phyloP scores from a whole-genome alignment of 352 stramenopile species.

The Phytophthora uliginosa region DNA sequence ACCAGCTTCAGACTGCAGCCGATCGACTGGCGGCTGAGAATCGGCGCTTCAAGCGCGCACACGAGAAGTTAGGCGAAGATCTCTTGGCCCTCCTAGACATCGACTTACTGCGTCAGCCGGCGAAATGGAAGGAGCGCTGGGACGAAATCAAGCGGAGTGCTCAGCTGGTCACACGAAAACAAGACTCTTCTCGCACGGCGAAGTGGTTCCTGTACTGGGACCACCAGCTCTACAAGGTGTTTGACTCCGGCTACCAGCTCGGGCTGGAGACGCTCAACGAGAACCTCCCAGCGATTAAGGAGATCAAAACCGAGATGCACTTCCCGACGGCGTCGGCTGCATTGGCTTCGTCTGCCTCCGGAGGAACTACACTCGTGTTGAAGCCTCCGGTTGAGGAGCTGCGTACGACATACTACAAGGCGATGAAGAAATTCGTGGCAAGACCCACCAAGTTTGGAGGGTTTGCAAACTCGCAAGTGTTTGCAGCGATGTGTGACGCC shows the following conservation, averaged over 20 bases:
- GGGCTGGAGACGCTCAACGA: constrained; percentile 96
- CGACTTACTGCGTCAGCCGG: constrained; percentile 88
- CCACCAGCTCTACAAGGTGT: constrained; percentile 96
- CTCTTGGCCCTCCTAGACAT: constrained; percentile 90
- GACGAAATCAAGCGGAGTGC: constrained; percentile 87
- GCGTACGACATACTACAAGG: constrained; percentile 94
- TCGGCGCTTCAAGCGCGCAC: constrained; percentile 88
- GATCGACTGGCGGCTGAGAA: constrained; percentile 94
- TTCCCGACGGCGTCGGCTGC: constrained; percentile 49
- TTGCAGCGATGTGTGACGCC: constrained; percentile 88
- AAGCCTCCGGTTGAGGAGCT: constrained; percentile 95
- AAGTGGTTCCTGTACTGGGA: constrained; percentile 97
- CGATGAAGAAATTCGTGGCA: constrained; percentile 96
- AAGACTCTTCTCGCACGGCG: constrained; percentile 81
- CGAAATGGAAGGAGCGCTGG: constrained; percentile 91
- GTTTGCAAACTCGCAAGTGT: constrained; percentile 91
- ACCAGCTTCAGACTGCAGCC: constrained; percentile 90
- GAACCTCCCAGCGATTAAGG: constrained; percentile 92
- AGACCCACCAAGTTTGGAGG: constrained; percentile 91
- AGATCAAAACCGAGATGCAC: constrained; percentile 82
- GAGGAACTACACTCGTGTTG: constrained; percentile 71
- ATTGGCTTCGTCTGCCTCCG: constrained; percentile 4
- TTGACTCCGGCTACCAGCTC: constrained; percentile 95
- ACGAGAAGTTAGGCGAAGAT: constrained; percentile 86
- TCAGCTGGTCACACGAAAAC: constrained; percentile 76